Evolutionary conservation across 495 filamentous ascomycete species (phyloP).

Genomic region (Xeromyces bisporus): DNA sequence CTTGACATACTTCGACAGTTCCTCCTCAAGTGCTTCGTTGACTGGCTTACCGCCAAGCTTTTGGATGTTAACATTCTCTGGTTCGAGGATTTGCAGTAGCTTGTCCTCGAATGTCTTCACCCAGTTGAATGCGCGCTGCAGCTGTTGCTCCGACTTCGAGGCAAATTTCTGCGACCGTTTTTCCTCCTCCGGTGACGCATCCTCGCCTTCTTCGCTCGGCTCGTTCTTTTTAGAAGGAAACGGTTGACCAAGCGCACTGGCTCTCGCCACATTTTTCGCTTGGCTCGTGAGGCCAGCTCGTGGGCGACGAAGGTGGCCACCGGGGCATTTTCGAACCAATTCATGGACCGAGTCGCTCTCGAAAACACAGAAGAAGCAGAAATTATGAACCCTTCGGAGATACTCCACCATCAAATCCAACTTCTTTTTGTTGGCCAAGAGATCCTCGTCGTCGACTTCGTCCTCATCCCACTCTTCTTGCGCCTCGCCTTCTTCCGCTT

Average conservation of each 20-base stretch:
- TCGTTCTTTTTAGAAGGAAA: slow-evolving; percentile 71
- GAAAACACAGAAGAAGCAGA: slow-evolving; percentile 99
- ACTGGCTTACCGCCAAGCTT: slow-evolving; percentile 82
- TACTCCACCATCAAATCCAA: slow-evolving; percentile 94
- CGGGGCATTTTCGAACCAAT: slow-evolving; percentile 85
- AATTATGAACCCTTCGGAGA: slow-evolving; percentile 87
- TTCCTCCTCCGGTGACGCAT: slow-evolving; percentile 43
- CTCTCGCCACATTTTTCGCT: slow-evolving; percentile 69
- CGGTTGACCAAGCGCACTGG: slow-evolving; percentile 59
- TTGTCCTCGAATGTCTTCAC: slow-evolving; percentile 99
- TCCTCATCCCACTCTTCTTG: slow-evolving; percentile 65
- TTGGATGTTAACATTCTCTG: slow-evolving; percentile 63
- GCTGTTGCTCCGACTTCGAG: slow-evolving; percentile 71
- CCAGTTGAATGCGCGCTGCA: slow-evolving; percentile 94
- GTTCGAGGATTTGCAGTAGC: slow-evolving; percentile 77
- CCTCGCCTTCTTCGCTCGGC: slow-evolving; percentile 44
- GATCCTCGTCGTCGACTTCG: slow-evolving; percentile 73
- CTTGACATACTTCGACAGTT: slow-evolving; percentile 75
- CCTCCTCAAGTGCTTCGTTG: slow-evolving; percentile 73
- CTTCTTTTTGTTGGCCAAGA: slow-evolving; percentile 89
- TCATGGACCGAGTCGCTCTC: slow-evolving; percentile 96
- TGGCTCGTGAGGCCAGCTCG: slow-evolving; percentile 62
- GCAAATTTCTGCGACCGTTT: slow-evolving; percentile 48
- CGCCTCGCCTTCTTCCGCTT: slow-evolving; percentile 53
- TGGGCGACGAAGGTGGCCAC: slow-evolving; percentile 85